These are phyloP conservation scores for Xylaria sp. DNA, from an alignment of 2,329 filamentous ascomycete species.

Conservation along the genomic window DNA sequence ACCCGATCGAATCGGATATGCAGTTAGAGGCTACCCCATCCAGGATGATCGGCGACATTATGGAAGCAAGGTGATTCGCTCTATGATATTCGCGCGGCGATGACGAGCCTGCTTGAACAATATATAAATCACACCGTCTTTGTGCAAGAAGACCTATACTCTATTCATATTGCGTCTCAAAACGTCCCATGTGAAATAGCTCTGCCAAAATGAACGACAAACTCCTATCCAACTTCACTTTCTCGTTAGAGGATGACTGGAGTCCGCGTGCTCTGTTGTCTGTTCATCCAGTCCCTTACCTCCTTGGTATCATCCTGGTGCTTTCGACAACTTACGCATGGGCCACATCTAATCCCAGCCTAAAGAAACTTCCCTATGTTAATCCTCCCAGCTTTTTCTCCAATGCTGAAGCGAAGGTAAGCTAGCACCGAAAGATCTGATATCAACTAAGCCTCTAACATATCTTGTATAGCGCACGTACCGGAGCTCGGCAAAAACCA, in stretches of 20 bases:
- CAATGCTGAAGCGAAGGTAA: slow-evolving; percentile 24
- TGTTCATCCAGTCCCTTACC: slow-evolving; percentile 19
- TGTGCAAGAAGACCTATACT: not conserved
- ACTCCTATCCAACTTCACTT: slow-evolving; percentile 5
- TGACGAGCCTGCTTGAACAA: not conserved
- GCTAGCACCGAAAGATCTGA: not conserved
- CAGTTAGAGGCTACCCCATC: not conserved
- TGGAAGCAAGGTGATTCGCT: not conserved
- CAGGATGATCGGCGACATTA: not conserved
- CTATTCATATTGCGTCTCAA: not conserved
- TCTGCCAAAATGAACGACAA: slow-evolving; percentile 30
- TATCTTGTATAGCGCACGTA: slow-evolving; percentile 18
- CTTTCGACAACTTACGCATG: slow-evolving; percentile 26
- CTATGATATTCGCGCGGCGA: not conserved
- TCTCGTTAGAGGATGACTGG: slow-evolving; percentile 25
- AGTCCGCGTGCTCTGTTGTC: slow-evolving; percentile 15
- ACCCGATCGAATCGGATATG: not conserved
- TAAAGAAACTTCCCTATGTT: slow-evolving; percentile 31
- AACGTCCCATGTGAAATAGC: not conserved
- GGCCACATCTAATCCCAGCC: slow-evolving; percentile 19
- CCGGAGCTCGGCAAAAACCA: slow-evolving; percentile 15
- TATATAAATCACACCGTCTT: not conserved
- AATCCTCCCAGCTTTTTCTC: slow-evolving; percentile 28
- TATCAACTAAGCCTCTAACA: not conserved
- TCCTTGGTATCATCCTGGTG: slow-evolving; percentile 26